phyloP scores from a whole-genome alignment of 805 yeast genomes.

The Ogataea siamensis region DNA sequence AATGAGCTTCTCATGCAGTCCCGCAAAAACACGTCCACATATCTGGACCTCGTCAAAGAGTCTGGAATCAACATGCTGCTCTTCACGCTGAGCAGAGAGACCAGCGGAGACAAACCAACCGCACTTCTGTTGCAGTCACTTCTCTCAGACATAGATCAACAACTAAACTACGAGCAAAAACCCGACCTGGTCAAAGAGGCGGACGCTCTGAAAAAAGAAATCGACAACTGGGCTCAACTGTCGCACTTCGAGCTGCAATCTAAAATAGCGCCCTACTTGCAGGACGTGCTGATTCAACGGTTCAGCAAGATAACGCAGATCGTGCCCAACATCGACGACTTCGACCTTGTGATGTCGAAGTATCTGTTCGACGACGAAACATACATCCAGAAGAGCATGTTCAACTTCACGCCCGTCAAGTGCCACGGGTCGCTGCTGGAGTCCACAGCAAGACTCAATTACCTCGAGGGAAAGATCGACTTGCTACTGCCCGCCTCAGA shows the following conservation, averaged over 20 bases:
- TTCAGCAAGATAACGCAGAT: conserved; percentile 32
- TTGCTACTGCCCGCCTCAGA: conserved; percentile 21
- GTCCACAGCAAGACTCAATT: conserved; percentile 27
- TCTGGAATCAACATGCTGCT: conserved; percentile 31
- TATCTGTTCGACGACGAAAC: conserved; percentile 27
- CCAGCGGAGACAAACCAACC: conserved; percentile 32
- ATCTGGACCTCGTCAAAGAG: conserved; percentile 26
- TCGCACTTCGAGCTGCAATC: conserved; percentile 37
- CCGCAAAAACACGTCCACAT: conserved; percentile 27
- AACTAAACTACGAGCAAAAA: conserved; percentile 12
- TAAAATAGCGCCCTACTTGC: conserved; percentile 31
- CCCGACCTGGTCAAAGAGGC: conserved; percentile 14
- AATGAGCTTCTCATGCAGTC: conserved; percentile 30
- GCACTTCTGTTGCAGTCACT: conserved; percentile 26
- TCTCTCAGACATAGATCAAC: conserved; percentile 25
- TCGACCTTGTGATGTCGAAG: conserved; percentile 31
- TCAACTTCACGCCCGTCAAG: conserved; percentile 24
- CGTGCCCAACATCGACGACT: conserved; percentile 34
- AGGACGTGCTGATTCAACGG: conserved; percentile 26
- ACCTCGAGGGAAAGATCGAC: conserved; percentile 34
- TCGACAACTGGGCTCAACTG: conserved; percentile 33
- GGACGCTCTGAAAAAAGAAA: conserved; percentile 19
- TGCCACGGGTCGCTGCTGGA: conserved; percentile 33
- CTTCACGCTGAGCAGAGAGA: conserved; percentile 28
- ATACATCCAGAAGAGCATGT: conserved; percentile 25